Evolutionary conservation across 2,329 filamentous ascomycete species (phyloP), one percentile per base, ranked within the genome.

Genomic region (Aspergillus tubingensis): DNA sequence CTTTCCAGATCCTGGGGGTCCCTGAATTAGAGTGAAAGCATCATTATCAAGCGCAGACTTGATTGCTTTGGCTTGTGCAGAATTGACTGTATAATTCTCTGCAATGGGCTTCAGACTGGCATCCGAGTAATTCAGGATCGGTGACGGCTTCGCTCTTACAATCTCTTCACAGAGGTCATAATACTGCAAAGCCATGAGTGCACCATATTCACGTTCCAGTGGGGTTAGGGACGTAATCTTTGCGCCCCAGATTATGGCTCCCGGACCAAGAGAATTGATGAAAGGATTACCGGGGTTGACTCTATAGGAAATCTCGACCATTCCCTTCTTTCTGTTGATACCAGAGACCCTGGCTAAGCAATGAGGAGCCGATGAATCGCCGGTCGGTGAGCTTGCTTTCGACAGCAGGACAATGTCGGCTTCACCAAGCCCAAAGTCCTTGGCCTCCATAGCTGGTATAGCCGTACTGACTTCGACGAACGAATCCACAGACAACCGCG

Each of bases 141-240:
- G 92, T 6, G 94, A 97, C 1, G 96, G 95, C 71, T 92, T 91
- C 3, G 93, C 95, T 68, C 88, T 88, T 51, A 96, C 82, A 59
- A 99, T 91, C 77, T 99, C 95, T 60, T 94, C 90, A 80, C 94
- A 96, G 19, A 99, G 83, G 76, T 99, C 95, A 70, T 98, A 99
- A 76, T 96, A 98, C 74, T 96, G 90, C 64, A 99, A 77, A 69
- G 91, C 94, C 78, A 92, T 90, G 30, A 99, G 79, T 0, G 95
- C 92, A 59, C 92, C 95, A 74, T 93, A 99, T 77, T 99, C 95
- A 74, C 95, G 89, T 79, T 99, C 94, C 54, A 98, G 88, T 0
- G 95, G 95, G 2, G 90, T 96, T 81, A 99, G 90, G 62, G 94
- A 96, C 57, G 92, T 92, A 66, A 99, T 88, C 72, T 96, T 96